Base-by-base conservation (phyloP, 2,329 filamentous ascomycete species). In the Aspergillus sp. region DNA sequence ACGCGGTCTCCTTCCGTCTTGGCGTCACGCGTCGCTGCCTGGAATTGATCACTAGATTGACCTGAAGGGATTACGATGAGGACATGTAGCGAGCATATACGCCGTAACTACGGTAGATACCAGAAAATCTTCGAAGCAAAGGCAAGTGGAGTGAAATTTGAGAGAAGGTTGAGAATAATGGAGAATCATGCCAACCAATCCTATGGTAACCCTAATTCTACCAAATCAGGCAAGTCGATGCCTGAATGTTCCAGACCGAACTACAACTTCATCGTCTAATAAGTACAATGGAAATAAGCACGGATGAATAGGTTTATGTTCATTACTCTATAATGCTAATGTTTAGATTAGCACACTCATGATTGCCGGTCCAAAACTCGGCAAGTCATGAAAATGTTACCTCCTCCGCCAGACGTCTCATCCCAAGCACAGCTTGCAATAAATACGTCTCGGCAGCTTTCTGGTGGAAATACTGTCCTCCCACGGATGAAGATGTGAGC, bases 281-380 rank as follows among this genome's bases (percentile, higher is more conserved):
- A 4, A 36, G 32, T 14, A 36, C 32, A 36, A 12, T 36, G 2
- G 32, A 36, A 5, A 12, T 14, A 16, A 36, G 11, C 11, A 36
- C 11, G 32, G 32, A 36, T 36, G 32, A 36, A 36, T 12, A 36
- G 16, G 32, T 29, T 46, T 47, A 47, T 47, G 18, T 61, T 66
- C 56, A 66, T 66, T 66, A 66, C 29, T 66, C 63, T 71, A 70
- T 69, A 59, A 59, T 67, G 71, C 72, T 69, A 74, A 74, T 74
- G 71, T 73, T 73, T 73, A 72, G 67, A 73, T 74, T 73, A 73
- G 72, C 72, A 64, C 52, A 54, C 61, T 65, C 59, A 58, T 64
- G 60, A 56, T 60, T 57, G 61, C 55, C 55, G 61, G 24, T 16
- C n/a, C 47, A 55, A 47, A 49, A 62, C 29, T 32, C 55, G 45